A percentile compares a stretch with the other conserved stretches of the same genome.
Evolutionary conservation across 129 eudicot species (phyloP).

Genomic region (Flaveria sonorensis): DNA sequence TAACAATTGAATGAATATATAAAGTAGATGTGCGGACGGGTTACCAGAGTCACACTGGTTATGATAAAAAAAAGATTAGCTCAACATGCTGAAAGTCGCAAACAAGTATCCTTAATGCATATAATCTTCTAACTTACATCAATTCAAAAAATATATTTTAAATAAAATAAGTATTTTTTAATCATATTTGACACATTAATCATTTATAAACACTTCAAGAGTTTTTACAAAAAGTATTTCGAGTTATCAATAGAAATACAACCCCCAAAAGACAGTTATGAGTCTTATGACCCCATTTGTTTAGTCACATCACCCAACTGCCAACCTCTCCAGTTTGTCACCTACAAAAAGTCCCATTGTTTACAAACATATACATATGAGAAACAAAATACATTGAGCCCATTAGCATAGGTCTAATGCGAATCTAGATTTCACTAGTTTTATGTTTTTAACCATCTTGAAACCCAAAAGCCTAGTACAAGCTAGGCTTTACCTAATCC

Average conservation of each 20-base stretch:
- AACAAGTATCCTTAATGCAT: background rate
- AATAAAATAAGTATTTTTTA: background rate
- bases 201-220: background rate
- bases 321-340: background rate
- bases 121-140: background rate
- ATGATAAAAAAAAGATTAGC: background rate
- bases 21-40: background rate
- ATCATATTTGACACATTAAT: background rate
- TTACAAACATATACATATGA: background rate
- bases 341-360: background rate
- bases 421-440: background rate
- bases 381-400: background rate
- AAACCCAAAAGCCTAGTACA: background rate
- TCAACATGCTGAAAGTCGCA: background rate
- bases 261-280: background rate
- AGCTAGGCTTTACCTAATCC: too few species aligned
- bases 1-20: background rate
- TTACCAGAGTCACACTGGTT: too few species aligned
- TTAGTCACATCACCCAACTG: background rate
- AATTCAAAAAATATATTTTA: background rate
- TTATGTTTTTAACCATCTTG: background rate
- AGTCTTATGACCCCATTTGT: background rate
- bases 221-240: background rate
- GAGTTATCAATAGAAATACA: too few species aligned
- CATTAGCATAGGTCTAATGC: background rate